These are phyloP conservation scores for Calonectria hawksworthii DNA, from an alignment of 2,329 filamentous ascomycete species.

Conservation along the genomic window DNA sequence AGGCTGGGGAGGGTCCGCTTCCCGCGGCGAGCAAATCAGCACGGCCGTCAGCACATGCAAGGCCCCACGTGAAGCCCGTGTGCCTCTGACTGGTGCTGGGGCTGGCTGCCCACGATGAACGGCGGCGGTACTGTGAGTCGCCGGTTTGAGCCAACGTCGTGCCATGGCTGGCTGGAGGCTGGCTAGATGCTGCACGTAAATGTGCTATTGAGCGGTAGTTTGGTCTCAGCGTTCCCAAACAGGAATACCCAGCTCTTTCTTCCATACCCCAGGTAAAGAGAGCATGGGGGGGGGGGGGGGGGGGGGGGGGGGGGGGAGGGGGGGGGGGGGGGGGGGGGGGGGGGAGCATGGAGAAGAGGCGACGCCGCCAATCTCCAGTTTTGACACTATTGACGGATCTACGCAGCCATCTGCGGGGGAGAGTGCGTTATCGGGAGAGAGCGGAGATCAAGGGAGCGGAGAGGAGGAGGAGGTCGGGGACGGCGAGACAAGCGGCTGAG, in stretches of 20 bases:
- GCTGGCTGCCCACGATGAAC: neutral
- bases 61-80: conserved; percentile 39
- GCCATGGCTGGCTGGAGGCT: conserved; percentile 11
- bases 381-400: conserved; percentile 6
- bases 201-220: conserved; percentile 5
- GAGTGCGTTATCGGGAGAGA: neutral
- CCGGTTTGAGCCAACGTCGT: neutral
- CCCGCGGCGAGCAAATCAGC: conserved; percentile 38
- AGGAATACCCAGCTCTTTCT: neutral
- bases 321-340: too few species aligned
- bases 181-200: conserved; percentile 18
- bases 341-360: neutral
- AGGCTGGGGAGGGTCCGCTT: neutral
- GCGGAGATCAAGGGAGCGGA: neutral
- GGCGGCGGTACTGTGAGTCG: conserved; percentile 14
- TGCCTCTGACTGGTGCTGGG: conserved; percentile 32
- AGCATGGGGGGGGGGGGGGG: neutral
- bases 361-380: neutral
- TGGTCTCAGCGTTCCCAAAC: neutral
- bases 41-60: conserved; percentile 15
- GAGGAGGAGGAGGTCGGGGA: neutral
- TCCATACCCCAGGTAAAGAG: neutral
- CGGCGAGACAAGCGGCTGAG: neutral
- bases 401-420: neutral
- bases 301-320: neutral